Conservation (phyloP, 805 yeast species). For the Teunomyces stri region DNA sequence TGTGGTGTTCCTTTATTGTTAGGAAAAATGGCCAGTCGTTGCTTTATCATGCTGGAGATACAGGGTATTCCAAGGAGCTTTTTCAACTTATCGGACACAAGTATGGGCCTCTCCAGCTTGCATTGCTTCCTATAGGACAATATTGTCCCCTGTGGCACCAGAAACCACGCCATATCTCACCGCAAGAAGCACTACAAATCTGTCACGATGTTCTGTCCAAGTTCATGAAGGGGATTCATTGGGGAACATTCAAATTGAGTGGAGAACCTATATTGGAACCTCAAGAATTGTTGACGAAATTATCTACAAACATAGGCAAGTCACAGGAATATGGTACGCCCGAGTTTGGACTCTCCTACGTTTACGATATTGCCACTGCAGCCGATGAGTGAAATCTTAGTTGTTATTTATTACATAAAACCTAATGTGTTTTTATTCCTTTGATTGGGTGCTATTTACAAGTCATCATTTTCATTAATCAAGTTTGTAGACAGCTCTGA, state of each 20-base stretch:
- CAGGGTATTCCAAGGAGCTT: conserved; percentile 79
- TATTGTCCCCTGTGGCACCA: conserved; percentile 96
- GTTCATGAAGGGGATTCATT: conserved; percentile 83
- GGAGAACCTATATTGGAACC: conserved; percentile 90
- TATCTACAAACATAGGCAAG: conserved; percentile 43
- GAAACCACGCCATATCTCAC: conserved; percentile 81
- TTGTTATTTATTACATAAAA: background rate
- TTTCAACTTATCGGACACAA: conserved; percentile 63
- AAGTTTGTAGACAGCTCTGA: conserved; percentile 24
- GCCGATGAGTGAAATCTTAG: background rate
- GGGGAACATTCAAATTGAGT: conserved; percentile 93
- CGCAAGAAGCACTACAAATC: conserved; percentile 70
- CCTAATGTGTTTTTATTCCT: background rate
- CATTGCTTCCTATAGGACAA: conserved; percentile 90
- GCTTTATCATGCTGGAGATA: conserved; percentile 91
- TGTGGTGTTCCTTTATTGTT: conserved; percentile 88
- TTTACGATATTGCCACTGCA: conserved; percentile 39
- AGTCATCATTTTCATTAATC: conserved; percentile 1
- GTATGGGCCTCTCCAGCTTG: conserved; percentile 57
- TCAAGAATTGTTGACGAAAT: conserved; percentile 50
- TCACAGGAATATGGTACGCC: conserved; percentile 56
- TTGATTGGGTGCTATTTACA: conserved; percentile 3
- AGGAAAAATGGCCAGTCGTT: conserved; percentile 66
- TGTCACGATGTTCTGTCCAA: conserved; percentile 59
- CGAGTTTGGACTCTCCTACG: conserved; percentile 69